A percentile compares a stretch with the other conserved stretches of the same genome.
Evolutionary conservation across 345 rosid species (phyloP).

Genomic region (Reutealis trisperma): DNA sequence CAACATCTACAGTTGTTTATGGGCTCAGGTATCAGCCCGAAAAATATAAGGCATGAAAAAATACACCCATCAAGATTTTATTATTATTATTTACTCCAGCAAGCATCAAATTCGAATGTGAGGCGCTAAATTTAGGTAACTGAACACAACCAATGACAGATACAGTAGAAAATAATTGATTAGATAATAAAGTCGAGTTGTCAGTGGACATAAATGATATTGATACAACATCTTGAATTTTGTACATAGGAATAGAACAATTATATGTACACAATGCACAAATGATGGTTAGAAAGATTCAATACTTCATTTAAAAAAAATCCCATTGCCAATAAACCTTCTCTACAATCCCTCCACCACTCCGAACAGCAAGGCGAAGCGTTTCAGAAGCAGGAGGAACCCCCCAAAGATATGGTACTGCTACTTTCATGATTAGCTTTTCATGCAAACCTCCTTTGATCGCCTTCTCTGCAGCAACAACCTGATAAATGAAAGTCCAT

Average conservation of each 20-base stretch:
- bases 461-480: slow-evolving; percentile 79
- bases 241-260: slow-evolving; percentile 32
- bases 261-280: slow-evolving; percentile 39
- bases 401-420: slow-evolving; percentile 96
- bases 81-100: too few species aligned
- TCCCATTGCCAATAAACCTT: slow-evolving; percentile 95
- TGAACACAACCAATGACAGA: not conserved
- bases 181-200: slow-evolving; percentile 13
- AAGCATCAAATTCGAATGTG: too few species aligned
- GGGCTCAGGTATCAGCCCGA: too few species aligned
- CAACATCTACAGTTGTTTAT: too few species aligned
- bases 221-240: slow-evolving; percentile 19
- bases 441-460: slow-evolving; percentile 80
- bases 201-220: not conserved
- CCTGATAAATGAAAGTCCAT: slow-evolving; percentile 34
- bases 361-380: slow-evolving; percentile 85
- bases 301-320: slow-evolving; percentile 50
- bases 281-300: slow-evolving; percentile 17
- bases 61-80: too few species aligned
- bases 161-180: slow-evolving; percentile 3
- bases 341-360: slow-evolving; percentile 93
- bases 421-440: slow-evolving; percentile 85
- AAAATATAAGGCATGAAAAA: too few species aligned
- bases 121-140: not conserved
- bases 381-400: slow-evolving; percentile 95